Base-by-base conservation (phyloP, 2,329 filamentous ascomycete genomes). In the Alternaria brassicicola region DNA sequence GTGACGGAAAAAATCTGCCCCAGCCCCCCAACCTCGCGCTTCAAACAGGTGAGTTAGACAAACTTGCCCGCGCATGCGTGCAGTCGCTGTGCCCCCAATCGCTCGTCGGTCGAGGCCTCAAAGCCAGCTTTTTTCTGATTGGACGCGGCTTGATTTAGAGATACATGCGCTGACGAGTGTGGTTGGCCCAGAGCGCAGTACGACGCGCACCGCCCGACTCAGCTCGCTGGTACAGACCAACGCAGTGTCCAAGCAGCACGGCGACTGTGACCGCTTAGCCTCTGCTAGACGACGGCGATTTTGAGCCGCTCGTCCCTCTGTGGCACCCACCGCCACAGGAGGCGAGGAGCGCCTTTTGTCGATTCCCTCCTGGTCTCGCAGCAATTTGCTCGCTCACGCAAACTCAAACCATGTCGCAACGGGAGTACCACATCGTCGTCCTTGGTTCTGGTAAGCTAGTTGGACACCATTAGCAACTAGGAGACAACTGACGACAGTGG, bases 391-490 rank as follows among this genome's bases (percentile, higher is more conserved):
- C 30, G 31, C 41, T 49, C 42, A 21, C 51, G 42, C 49, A 49
- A 13, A 55, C 50, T 43, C 60, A 48, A 72, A 70, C 48, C 63
- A 78, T 78, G 76, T 76, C 73, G 66, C 76, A 78, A 66, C 69
- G 77, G 61, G 77, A 79, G 62, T 79, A 79, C 62, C 77, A 79
- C 65, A 79, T 79, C 60, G 77, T 79, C 52, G 77, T 79, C 54
- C 74, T 79, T 17, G 77, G 77, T 36, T 78, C 76, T 50, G 76
- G 77, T 78, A 69, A 68, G 76, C 63, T 61, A 59, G 58, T 55
- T 30, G 31, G 48, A 59, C 53, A 38, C 60, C 53, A 62, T 56
- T 48, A 54, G 41, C 55, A 63, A 38, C 56, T 58, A 65, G 57
- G 59, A 51, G 48, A 58, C 39, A 41, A 62, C 71, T 73, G 61